Conservation (phyloP, 2,329 filamentous ascomycete genomes). For the Zymoseptoria pseudotritici region DNA sequence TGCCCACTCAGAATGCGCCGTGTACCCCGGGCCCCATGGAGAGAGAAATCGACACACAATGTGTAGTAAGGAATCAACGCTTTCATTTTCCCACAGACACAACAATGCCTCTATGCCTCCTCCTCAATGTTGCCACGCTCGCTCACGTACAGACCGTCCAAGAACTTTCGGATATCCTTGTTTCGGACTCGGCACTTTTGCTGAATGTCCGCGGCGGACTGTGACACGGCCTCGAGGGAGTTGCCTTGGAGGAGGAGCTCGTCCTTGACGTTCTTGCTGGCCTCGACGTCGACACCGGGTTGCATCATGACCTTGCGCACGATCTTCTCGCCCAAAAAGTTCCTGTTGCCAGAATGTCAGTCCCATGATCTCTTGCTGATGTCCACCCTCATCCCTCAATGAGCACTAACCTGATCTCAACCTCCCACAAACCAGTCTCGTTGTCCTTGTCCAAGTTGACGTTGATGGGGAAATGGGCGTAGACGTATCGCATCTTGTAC, state of each 20-base stretch:
- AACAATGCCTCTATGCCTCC: neutral
- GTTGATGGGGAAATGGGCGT: constrained; percentile 99
- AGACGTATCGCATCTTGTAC: constrained; percentile 99
- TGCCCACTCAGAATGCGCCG: constrained; percentile 1
- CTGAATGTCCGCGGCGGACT: constrained; percentile 98
- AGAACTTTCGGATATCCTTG: constrained; percentile 99
- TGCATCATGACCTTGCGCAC: constrained; percentile 87
- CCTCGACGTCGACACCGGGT: constrained; percentile 80
- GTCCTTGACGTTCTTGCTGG: constrained; percentile 92
- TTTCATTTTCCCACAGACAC: neutral
- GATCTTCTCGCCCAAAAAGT: constrained; percentile 99
- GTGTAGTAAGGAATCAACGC: neutral
- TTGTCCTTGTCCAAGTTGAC: constrained; percentile 96
- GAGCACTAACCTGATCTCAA: constrained; percentile 84
- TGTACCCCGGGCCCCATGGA: neutral
- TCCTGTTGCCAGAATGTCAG: constrained; percentile 47
- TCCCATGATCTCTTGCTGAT: neutral
- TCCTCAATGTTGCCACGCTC: constrained; percentile 84
- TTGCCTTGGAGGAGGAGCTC: constrained; percentile 90
- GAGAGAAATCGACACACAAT: neutral
- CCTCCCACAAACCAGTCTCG: constrained; percentile 79
- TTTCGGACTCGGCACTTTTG: constrained; percentile 99
- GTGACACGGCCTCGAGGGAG: constrained; percentile 94
- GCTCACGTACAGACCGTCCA: constrained; percentile 99
- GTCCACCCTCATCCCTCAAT: neutral